Evolutionary conservation across 2,329 filamentous ascomycete species (phyloP).

Genomic region (Fusarium staphyleae): DNA sequence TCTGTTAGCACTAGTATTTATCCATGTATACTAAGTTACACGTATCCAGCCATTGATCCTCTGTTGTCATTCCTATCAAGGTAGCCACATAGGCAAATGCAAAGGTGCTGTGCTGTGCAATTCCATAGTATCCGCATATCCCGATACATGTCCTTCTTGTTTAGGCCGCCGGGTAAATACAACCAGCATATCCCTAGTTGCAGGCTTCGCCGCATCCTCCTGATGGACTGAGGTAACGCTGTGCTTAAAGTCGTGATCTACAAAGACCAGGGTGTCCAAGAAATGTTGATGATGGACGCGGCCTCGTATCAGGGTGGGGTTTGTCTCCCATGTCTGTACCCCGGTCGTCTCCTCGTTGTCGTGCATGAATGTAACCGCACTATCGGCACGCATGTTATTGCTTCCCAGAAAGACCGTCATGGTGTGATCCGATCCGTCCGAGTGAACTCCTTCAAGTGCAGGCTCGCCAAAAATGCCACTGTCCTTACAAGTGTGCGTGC

Average conservation of each 20-base stretch:
- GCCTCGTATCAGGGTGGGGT: conserved; percentile 29
- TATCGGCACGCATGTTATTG: conserved; percentile 39
- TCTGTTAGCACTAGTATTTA: too few species aligned
- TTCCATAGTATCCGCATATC: conserved; percentile 33
- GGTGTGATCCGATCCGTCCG: conserved; percentile 42
- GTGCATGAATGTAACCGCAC: conserved; percentile 42
- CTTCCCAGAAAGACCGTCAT: conserved; percentile 42
- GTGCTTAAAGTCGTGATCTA: conserved; percentile 42
- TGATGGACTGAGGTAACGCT: conserved; percentile 36
- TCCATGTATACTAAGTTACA: conserved; percentile 1
- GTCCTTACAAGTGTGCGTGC: conserved; percentile 35
- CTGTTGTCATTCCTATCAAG: not conserved
- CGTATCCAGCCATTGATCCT: not conserved
- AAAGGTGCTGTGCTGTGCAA: conserved; percentile 29
- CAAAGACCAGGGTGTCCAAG: conserved; percentile 38
- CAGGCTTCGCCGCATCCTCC: conserved; percentile 22
- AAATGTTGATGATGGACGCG: conserved; percentile 37
- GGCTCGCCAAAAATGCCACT: conserved; percentile 39
- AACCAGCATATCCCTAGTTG: conserved; percentile 41
- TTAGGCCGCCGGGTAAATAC: conserved; percentile 39
- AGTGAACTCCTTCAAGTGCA: conserved; percentile 44
- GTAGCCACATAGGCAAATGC: conserved; percentile 34
- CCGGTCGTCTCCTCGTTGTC: conserved; percentile 36
- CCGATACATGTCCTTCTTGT: conserved; percentile 33
- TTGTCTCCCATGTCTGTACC: conserved; percentile 30